These are phyloP conservation scores for Rutstroemia sp. DNA, from an alignment of 2,329 filamentous ascomycete genomes.

Conservation along the genomic window DNA sequence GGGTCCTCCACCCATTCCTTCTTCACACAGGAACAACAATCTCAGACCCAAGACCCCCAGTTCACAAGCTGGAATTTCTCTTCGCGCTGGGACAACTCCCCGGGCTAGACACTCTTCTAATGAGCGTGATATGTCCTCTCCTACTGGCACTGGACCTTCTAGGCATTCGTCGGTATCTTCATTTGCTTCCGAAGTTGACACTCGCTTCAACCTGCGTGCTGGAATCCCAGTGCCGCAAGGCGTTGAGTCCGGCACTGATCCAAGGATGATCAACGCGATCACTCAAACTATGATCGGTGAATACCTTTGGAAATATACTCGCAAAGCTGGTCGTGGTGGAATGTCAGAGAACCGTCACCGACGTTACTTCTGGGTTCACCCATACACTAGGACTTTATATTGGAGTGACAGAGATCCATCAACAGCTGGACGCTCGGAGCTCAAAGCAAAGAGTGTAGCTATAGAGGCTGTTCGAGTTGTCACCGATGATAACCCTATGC, in stretches of 20 bases:
- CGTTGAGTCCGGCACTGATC: conserved; percentile 71
- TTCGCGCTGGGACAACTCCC: conserved; percentile 51
- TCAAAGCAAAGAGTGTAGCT: conserved; percentile 78
- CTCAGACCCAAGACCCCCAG: conserved; percentile 55
- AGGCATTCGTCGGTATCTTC: conserved; percentile 87
- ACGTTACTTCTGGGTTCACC: conserved; percentile 98
- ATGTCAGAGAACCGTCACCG: conserved; percentile 86
- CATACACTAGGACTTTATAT: conserved; percentile 92
- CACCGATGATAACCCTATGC: conserved; percentile 89
- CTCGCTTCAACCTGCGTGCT: conserved; percentile 72
- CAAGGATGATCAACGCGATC: conserved; percentile 97
- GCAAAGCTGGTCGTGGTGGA: conserved; percentile 82
- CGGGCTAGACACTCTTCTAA: conserved; percentile 41
- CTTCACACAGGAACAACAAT: conserved; percentile 48
- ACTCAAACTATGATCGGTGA: conserved; percentile 99
- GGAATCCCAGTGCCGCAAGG: conserved; percentile 48
- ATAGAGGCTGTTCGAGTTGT: conserved; percentile 89
- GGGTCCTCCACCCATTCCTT: conserved; percentile 79
- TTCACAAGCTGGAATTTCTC: conserved; percentile 30
- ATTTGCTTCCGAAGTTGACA: conserved; percentile 89
- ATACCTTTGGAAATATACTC: conserved; percentile 98
- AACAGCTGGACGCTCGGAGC: conserved; percentile 65
- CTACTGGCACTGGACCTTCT: conserved; percentile 36
- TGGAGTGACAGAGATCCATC: conserved; percentile 92
- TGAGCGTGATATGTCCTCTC: conserved; percentile 43